phyloP scores from a whole-genome alignment of 2,329 filamentous ascomycete genomes.

The Ascochyta pisi region DNA sequence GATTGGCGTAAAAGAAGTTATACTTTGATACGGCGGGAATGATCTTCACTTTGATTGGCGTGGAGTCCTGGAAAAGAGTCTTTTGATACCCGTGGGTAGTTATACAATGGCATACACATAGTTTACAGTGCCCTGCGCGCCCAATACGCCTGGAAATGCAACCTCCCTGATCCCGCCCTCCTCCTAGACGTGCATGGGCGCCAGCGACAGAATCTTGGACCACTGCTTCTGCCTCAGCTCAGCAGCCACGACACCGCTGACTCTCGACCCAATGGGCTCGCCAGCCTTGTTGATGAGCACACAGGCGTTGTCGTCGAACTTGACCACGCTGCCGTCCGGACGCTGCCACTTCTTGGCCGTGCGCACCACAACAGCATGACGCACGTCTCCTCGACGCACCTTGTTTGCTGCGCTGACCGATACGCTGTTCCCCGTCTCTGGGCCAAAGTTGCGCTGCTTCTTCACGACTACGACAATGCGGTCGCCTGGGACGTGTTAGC shows the following conservation, averaged over 20 bases:
- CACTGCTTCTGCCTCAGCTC: constrained; percentile 93
- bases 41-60: constrained; percentile 4
- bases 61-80: constrained; percentile 38
- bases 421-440: constrained; percentile 74
- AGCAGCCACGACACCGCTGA: constrained; percentile 78
- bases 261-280: constrained; percentile 88
- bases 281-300: constrained; percentile 97
- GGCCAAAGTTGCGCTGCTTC: constrained; percentile 82
- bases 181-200: constrained; percentile 75
- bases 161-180: not conserved
- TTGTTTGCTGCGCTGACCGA: constrained; percentile 82
- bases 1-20: no score
- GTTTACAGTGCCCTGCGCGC: constrained; percentile 32
- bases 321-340: constrained; percentile 85
- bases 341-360: constrained; percentile 87
- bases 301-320: constrained; percentile 98
- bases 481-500: constrained; percentile 69
- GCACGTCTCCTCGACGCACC: constrained; percentile 93
- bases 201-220: constrained; percentile 97
- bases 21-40: no score
- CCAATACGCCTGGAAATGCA: constrained; percentile 33
- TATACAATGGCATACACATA: constrained; percentile 38
- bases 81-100: constrained; percentile 48
- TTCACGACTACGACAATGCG: constrained; percentile 97
- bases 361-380: constrained; percentile 93